These are phyloP conservation scores for Herpetospermum pedunculosum DNA, from an alignment of 306 rosid species.

Conservation along the genomic window DNA sequence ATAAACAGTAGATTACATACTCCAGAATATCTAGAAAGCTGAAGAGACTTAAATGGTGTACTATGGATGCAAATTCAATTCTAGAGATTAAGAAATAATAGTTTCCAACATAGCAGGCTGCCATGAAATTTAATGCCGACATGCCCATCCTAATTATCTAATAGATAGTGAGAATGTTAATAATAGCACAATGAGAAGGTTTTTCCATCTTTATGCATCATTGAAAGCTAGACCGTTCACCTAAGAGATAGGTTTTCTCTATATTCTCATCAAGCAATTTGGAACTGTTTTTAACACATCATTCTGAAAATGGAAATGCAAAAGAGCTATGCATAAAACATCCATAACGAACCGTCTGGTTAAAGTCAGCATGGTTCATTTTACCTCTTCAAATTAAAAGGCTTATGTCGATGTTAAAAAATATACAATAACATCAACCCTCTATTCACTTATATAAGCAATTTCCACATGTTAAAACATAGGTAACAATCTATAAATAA, in stretches of 20 bases:
- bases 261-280: background rate
- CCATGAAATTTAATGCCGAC: background rate
- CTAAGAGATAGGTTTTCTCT: background rate
- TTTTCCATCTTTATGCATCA: background rate
- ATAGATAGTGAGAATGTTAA: background rate
- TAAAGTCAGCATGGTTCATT: background rate
- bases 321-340: background rate
- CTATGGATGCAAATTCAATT: background rate
- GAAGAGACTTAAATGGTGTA: background rate
- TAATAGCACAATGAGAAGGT: background rate
- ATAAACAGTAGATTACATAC: background rate
- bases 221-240: background rate
- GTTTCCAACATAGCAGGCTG: background rate
- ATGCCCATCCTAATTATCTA: background rate
- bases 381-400: background rate
- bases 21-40: background rate
- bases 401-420: background rate
- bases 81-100: background rate
- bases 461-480: background rate
- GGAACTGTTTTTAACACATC: background rate
- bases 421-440: background rate
- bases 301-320: background rate
- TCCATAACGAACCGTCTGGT: background rate
- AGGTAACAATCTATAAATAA: background rate
- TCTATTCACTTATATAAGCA: background rate